Percentiles rank a stretch among this genome's conserved stretches.
Evolutionary conservation across 805 yeast species (phyloP).

Genomic region (Zygoascus tannicola): DNA sequence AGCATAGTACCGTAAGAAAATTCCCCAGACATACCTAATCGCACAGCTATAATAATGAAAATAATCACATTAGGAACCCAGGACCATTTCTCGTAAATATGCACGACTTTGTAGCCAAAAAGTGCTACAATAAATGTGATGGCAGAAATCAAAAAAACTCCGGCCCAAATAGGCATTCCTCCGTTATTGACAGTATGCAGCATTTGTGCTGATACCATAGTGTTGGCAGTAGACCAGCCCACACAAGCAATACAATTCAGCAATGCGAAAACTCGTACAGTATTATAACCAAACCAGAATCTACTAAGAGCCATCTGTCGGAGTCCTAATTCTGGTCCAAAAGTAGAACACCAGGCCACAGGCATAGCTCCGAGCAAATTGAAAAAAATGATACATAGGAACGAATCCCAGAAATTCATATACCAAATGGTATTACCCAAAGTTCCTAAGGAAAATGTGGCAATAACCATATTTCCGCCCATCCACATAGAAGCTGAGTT

Average conservation of each 20-base stretch:
- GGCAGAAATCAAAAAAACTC: slow-evolving; percentile 59
- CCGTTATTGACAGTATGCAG: slow-evolving; percentile 62
- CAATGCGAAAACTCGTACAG: slow-evolving; percentile 67
- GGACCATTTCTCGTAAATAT: slow-evolving; percentile 70
- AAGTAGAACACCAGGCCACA: slow-evolving; percentile 74
- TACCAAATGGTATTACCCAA: slow-evolving; percentile 55
- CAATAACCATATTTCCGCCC: slow-evolving; percentile 80
- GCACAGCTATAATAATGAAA: slow-evolving; percentile 69
- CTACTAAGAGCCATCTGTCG: slow-evolving; percentile 82
- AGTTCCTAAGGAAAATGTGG: slow-evolving; percentile 73
- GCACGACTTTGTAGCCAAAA: slow-evolving; percentile 79
- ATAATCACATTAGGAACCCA: slow-evolving; percentile 77
- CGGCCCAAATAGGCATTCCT: slow-evolving; percentile 82
- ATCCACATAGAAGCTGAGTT: slow-evolving; percentile 85
- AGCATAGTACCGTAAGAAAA: slow-evolving; percentile 48
- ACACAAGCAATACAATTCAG: slow-evolving; percentile 78
- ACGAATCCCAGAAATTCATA: slow-evolving; percentile 65
- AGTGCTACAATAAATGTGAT: slow-evolving; percentile 65
- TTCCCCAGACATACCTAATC: slow-evolving; percentile 57
- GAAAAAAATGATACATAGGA: slow-evolving; percentile 62
- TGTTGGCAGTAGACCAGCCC: slow-evolving; percentile 94
- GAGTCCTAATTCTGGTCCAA: slow-evolving; percentile 77
- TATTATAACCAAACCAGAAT: slow-evolving; percentile 64
- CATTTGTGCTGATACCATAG: slow-evolving; percentile 80
- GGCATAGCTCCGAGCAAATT: slow-evolving; percentile 62